These are phyloP conservation scores for Cytospora paraplurivora DNA, from an alignment of 2,329 filamentous ascomycete genomes.

Conservation along the genomic window DNA sequence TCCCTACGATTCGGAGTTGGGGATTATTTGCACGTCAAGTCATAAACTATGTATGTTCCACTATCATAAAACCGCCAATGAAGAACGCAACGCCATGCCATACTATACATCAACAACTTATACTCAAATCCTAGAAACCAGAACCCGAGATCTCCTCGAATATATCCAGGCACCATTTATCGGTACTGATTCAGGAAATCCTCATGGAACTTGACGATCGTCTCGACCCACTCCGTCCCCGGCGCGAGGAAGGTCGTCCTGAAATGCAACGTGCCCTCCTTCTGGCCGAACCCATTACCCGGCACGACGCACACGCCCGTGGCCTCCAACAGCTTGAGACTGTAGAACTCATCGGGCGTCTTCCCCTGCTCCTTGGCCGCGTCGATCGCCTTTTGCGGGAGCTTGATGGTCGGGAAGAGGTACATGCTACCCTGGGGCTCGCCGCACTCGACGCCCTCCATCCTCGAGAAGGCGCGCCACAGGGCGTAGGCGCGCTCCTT, in stretches of 20 bases:
- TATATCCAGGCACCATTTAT: slow-evolving; percentile 36
- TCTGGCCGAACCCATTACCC: slow-evolving; percentile 92
- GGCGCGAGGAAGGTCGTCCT: slow-evolving; percentile 95
- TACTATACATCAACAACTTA: slow-evolving; percentile 3
- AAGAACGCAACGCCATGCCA: slow-evolving; percentile 19
- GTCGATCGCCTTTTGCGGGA: slow-evolving; percentile 74
- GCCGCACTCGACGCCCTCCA: slow-evolving; percentile 94
- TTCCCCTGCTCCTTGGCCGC: slow-evolving; percentile 75
- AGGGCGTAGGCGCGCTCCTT: slow-evolving; percentile 79
- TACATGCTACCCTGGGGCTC: slow-evolving; percentile 96
- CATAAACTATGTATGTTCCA: background rate
- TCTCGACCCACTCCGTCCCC: slow-evolving; percentile 89
- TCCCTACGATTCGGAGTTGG: background rate
- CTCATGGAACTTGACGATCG: slow-evolving; percentile 86
- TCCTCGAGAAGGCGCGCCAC: slow-evolving; percentile 85
- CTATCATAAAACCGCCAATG: slow-evolving; percentile 7
- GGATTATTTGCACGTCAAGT: slow-evolving; percentile 7
- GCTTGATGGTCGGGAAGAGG: slow-evolving; percentile 90
- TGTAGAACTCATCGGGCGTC: slow-evolving; percentile 90
- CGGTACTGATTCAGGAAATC: slow-evolving; percentile 85
- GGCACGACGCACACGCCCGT: slow-evolving; percentile 95
- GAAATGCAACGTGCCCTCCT: slow-evolving; percentile 88
- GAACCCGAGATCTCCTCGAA: slow-evolving; percentile 13
- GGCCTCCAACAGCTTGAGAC: slow-evolving; percentile 83
- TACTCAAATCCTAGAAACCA: background rate